These are phyloP conservation scores for Penicillium bovifimosum DNA, from an alignment of 495 filamentous ascomycete genomes.

Conservation along the genomic window DNA sequence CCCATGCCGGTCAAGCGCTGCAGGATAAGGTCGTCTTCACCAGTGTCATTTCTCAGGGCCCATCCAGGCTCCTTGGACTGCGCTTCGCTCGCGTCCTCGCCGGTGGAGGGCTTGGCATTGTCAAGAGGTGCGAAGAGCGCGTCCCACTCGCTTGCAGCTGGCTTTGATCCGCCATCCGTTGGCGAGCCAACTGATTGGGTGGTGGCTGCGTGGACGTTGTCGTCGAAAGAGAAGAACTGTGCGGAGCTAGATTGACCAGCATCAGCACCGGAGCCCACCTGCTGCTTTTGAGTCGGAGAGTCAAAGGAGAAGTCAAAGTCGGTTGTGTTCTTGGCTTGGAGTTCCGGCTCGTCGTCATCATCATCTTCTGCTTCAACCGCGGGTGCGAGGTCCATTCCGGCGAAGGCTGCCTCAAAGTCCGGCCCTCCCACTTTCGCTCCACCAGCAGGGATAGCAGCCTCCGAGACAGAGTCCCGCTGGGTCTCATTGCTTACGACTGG, in stretches of 20 bases:
- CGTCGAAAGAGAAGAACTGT: constrained; percentile 44
- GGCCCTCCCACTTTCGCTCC: constrained; percentile 34
- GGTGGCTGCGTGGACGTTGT: constrained; percentile 45
- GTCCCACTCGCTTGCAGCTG: constrained; percentile 76
- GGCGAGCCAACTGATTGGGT: constrained; percentile 18
- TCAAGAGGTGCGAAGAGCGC: constrained; percentile 84
- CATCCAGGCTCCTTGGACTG: constrained; percentile 50
- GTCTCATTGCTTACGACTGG: constrained; percentile 39
- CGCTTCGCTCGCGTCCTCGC: constrained; percentile 20
- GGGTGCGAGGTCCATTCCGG: constrained; percentile 58
- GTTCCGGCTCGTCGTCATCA: constrained; percentile 53
- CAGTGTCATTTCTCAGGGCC: constrained; percentile 66
- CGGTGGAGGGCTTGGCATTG: constrained; percentile 39
- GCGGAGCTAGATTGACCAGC: constrained; percentile 20
- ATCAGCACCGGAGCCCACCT: constrained; percentile 18
- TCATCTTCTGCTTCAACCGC: constrained; percentile 78
- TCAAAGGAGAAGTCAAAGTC: constrained; percentile 72
- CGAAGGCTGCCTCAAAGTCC: constrained; percentile 90
- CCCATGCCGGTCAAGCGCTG: constrained; percentile 85
- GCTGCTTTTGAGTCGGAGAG: constrained; percentile 35
- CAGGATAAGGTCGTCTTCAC: constrained; percentile 85
- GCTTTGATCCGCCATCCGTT: constrained; percentile 28
- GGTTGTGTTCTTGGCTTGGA: constrained; percentile 37
- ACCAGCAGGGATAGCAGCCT: constrained; percentile 14
- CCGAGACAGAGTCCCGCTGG: constrained; percentile 13